These are phyloP conservation scores for Willaertia magna DNA, from an alignment of 208 protist species.

Conservation along the genomic window DNA sequence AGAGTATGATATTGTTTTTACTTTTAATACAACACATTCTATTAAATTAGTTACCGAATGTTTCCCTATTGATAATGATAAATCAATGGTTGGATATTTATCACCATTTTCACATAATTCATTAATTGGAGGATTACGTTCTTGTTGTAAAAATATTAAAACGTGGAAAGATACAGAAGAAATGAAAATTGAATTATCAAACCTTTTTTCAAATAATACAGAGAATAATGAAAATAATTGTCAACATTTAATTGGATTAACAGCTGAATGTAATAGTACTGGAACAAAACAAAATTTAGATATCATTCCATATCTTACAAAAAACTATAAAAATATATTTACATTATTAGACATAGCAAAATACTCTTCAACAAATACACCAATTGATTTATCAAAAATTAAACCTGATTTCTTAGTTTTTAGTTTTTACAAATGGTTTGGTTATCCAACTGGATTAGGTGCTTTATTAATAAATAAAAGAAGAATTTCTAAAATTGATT, in stretches of 20 bases:
- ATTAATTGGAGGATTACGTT: not conserved
- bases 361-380: constrained; percentile 26
- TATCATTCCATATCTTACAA: not conserved
- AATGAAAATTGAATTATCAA: no score
- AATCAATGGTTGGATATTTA: constrained; percentile 47
- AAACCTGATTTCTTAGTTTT: constrained; percentile 46
- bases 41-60: constrained; percentile 42
- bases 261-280: constrained; percentile 52
- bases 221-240: not conserved
- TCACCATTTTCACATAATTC: not conserved
- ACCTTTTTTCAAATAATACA: no score
- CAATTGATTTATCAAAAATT: constrained; percentile 36
- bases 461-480: constrained; percentile 40
- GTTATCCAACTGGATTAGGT: constrained; percentile 54
- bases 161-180: no score
- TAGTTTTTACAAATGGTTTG: constrained; percentile 68
- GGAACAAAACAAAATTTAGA: constrained; percentile 19
- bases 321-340: constrained; percentile 23
- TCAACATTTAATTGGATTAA: constrained; percentile 44
- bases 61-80: constrained; percentile 46
- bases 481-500: not conserved
- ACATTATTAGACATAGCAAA: constrained; percentile 52
- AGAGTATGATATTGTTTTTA: constrained; percentile 63
- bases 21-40: constrained; percentile 38
- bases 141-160: not conserved